Evolutionary conservation across 495 filamentous ascomycete species (phyloP), one percentile per base, ranked within the genome.

Genomic region (Oidiodendron maius): DNA sequence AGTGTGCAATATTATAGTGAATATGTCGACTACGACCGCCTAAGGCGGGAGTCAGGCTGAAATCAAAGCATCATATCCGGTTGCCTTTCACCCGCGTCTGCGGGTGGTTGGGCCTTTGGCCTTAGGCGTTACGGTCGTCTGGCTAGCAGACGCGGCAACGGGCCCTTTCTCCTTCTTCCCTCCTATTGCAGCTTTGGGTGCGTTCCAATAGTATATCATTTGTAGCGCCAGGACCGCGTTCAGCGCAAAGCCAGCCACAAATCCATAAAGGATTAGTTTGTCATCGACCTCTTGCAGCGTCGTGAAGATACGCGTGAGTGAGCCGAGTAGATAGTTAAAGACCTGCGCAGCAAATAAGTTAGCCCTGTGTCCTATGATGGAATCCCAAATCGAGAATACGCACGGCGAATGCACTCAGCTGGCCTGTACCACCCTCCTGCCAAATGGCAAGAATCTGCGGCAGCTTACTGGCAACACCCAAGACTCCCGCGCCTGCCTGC

Each of bases 181-280:
- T 40, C 51, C 51, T 1, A 43, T 36, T 24, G 51, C 52, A 24
- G 37, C 48, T 11, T 47, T 37, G 17, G 81, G 75, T 50, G 73
- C 75, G 58, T 95, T 95, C 93, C 93, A 98, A 71, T 96, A 97
- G 68, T 89, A 96, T 9, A 91, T 64, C 89, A 97, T 95, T 73
- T 98, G 93, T 39, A 70, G 68, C 3, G 89, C 93, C 48, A 97
- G 70, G 46, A 98, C 76, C 52, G 83, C 68, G 68, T 98, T 98
- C 55, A 98, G 79, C 24, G 74, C 68, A 63, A 95, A 95, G 18
- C 86, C 94, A 2, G 87, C 88, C 38, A 96, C 64, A 74, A 93
- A 96, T 18, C 89, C 85, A 63, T 91, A 96, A 13, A 98, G 77
- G 56, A 98, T 96, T 47, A 97, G 72, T 64, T 87, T 86, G 66